These are phyloP conservation scores for Pholiota conissans DNA, from an alignment of 768 basidiomycete genomes.

Conservation along the genomic window DNA sequence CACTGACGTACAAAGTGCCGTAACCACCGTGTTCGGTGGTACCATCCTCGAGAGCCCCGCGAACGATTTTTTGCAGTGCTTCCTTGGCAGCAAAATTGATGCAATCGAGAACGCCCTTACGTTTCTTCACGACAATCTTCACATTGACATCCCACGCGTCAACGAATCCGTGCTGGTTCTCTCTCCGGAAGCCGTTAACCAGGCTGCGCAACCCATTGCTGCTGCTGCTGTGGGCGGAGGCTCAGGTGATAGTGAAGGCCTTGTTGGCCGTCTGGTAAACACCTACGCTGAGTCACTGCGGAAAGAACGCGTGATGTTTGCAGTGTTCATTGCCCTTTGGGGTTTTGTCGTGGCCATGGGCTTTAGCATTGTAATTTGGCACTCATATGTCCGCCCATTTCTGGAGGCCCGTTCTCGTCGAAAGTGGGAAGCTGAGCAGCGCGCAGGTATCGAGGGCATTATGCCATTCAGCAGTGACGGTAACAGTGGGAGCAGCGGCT, in stretches of 20 bases:
- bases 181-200: slow-evolving; percentile 68
- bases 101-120: slow-evolving; percentile 87
- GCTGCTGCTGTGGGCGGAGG: slow-evolving; percentile 75
- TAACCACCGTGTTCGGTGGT: slow-evolving; percentile 78
- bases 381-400: slow-evolving; percentile 55
- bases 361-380: slow-evolving; percentile 67
- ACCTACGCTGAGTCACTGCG: slow-evolving; percentile 71
- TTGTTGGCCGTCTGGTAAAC: slow-evolving; percentile 73
- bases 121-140: slow-evolving; percentile 87
- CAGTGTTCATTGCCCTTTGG: slow-evolving; percentile 84
- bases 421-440: slow-evolving; percentile 54
- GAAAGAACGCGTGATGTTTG: slow-evolving; percentile 84
- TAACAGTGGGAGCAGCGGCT: too few species aligned
- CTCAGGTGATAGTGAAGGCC: slow-evolving; percentile 44
- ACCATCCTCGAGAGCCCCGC: slow-evolving; percentile 81
- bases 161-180: slow-evolving; percentile 76
- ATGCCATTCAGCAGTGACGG: slow-evolving; percentile 29
- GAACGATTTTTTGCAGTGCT: slow-evolving; percentile 85
- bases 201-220: slow-evolving; percentile 78
- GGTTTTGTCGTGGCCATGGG: slow-evolving; percentile 81
- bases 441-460: slow-evolving; percentile 46
- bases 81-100: slow-evolving; percentile 89
- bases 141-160: slow-evolving; percentile 77
- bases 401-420: slow-evolving; percentile 47
- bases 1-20: slow-evolving; percentile 74